phyloP scores from a whole-genome alignment of 306 rosid genomes.

The Vicia sativa region DNA sequence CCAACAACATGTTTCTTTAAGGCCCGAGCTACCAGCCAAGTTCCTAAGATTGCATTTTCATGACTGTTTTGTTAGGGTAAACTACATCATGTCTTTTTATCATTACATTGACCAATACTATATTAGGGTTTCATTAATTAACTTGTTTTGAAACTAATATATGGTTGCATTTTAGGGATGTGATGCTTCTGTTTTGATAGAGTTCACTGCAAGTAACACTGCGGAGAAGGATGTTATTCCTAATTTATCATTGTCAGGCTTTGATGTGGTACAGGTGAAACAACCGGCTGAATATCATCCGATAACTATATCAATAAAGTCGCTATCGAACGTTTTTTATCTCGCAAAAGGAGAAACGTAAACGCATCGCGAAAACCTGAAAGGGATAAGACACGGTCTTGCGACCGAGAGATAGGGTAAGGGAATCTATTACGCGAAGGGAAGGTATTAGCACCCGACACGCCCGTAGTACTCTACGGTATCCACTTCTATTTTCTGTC shows the following conservation, averaged over 20 bases:
- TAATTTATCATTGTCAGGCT: slow-evolving; percentile 48
- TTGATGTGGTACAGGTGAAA: slow-evolving; percentile 60
- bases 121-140: neutral
- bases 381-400: no score
- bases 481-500: no score
- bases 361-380: no score
- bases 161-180: slow-evolving; percentile 52
- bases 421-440: no score
- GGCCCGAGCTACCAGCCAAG: slow-evolving; percentile 51
- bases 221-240: slow-evolving; percentile 58
- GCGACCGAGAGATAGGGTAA: no score
- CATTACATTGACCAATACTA: neutral
- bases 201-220: slow-evolving; percentile 44
- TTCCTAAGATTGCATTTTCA: slow-evolving; percentile 67
- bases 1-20: slow-evolving; percentile 41
- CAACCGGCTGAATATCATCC: no score
- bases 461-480: no score
- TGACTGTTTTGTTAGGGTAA: slow-evolving; percentile 70
- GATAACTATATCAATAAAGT: slow-evolving; percentile 61
- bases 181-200: slow-evolving; percentile 57
- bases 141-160: neutral
- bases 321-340: no score
- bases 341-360: no score
- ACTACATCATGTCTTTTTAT: neutral
- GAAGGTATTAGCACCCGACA: no score